Evolutionary conservation across 164 flowering plant species (phyloP), one percentile per base, ranked within the genome.

Genomic region (Echeveria elegans): DNA sequence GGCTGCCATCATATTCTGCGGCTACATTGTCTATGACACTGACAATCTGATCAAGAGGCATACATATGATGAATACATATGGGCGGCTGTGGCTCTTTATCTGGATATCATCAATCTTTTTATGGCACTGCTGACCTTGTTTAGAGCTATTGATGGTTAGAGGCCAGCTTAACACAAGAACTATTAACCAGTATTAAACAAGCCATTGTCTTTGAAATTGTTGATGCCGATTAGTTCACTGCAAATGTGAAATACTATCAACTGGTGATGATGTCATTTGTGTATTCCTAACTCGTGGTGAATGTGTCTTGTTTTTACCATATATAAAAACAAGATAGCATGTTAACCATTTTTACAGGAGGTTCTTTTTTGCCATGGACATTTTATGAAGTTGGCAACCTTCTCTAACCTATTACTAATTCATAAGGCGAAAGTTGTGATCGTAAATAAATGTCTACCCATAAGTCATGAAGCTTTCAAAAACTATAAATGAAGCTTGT

Each of bases 1-100:
- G 72, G 97, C 89, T 0, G 76, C 99, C 0, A 72, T 92, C 64
- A 79, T 95, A 66, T 95, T 92, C 81, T 88, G 91, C 47, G 96
- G 90, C 0, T 95, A 85, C 77, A 88, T 90, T 26, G 72, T 95
- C 0, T 95, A 92, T 36, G 99, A 92, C 77, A 92, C 99, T 0
- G 96, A 95, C 72, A 88, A 95, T 63, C 75, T 95, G 74, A 95
- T 95, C 76, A 92, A 90, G 78, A 85, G 99, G 4, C 81, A 78
- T 72, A 45, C 87, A 0, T 95, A 95, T 24, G 99, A 95, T 58
- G 95, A 95, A 21, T 92, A 90, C 75, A 85, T 92, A 3, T 90
- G 97, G 97, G 99, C 98, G 58, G 84, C 98, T 0, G 85, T 95
- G 10, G 48, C 84, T 2, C 76, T 92, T 58, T 95, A 92, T 76